Evolutionary conservation across 495 filamentous ascomycete genomes (phyloP).

Genomic region (Penicillium taxi): DNA sequence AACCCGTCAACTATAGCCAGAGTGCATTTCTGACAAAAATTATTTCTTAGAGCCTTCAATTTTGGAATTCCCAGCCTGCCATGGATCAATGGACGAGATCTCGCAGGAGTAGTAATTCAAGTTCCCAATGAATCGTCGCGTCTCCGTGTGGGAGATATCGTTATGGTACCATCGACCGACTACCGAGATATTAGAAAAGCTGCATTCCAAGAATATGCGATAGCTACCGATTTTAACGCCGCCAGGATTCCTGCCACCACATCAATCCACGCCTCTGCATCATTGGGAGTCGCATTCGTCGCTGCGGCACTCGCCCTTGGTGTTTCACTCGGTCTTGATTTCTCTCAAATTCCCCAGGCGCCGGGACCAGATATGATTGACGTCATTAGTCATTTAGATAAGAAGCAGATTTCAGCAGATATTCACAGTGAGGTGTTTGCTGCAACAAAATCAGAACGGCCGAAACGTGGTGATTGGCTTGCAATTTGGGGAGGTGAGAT

Average conservation of each 20-base stretch:
- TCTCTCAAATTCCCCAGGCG: slow-evolving; percentile 25
- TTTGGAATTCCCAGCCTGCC: slow-evolving; percentile 57
- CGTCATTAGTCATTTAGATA: slow-evolving; percentile 31
- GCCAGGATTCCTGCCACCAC: slow-evolving; percentile 45
- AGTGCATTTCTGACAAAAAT: neutral
- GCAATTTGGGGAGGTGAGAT: slow-evolving; percentile 59
- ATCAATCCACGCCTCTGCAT: slow-evolving; percentile 45
- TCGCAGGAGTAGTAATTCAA: slow-evolving; percentile 51
- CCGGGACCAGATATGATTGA: slow-evolving; percentile 47
- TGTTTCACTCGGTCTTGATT: slow-evolving; percentile 55
- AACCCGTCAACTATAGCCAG: neutral
- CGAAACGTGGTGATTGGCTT: slow-evolving; percentile 52
- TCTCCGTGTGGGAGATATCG: slow-evolving; percentile 47
- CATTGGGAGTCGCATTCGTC: slow-evolving; percentile 57
- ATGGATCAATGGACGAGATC: slow-evolving; percentile 59
- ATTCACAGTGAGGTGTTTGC: slow-evolving; percentile 48
- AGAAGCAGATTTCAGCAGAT: slow-evolving; percentile 40
- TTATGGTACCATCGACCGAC: slow-evolving; percentile 60
- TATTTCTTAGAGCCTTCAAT: slow-evolving; percentile 46
- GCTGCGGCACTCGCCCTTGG: slow-evolving; percentile 51
- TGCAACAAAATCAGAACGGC: slow-evolving; percentile 35
- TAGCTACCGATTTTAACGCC: slow-evolving; percentile 55
- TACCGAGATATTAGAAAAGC: slow-evolving; percentile 63
- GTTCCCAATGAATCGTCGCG: slow-evolving; percentile 34
- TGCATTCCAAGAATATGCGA: slow-evolving; percentile 60